A percentile compares a stretch with the other conserved stretches of the same genome.
Evolutionary conservation across 2,329 filamentous ascomycete genomes (phyloP).

Genomic region (Diplodia mutila): DNA sequence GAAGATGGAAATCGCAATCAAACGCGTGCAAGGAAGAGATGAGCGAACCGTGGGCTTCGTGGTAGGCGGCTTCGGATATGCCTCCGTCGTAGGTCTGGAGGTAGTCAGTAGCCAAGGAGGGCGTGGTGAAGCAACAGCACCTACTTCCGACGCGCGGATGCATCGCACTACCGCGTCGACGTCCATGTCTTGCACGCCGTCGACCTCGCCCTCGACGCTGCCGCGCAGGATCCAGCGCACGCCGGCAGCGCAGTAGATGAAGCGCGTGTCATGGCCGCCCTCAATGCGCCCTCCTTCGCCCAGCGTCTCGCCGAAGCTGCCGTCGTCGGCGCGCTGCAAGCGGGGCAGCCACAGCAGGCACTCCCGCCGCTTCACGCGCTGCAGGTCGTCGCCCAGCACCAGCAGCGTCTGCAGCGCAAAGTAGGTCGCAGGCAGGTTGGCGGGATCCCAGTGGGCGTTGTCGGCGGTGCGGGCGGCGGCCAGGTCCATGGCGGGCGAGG

Average conservation of each 20-base stretch:
- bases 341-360: constrained; percentile 74
- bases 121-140: constrained; percentile 28
- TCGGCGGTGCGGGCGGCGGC: constrained; percentile 38
- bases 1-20: not conserved
- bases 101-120: constrained; percentile 32
- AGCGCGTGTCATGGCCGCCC: constrained; percentile 82
- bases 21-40: constrained; percentile 2
- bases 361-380: constrained; percentile 66
- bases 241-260: constrained; percentile 81
- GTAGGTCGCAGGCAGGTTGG: constrained; percentile 85
- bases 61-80: constrained; percentile 74
- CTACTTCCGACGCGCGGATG: constrained; percentile 63
- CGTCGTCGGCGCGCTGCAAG: constrained; percentile 75
- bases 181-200: constrained; percentile 72
- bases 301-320: constrained; percentile 87
- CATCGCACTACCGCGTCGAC: constrained; percentile 70
- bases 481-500: constrained; percentile 72
- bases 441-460: constrained; percentile 67
- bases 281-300: constrained; percentile 64
- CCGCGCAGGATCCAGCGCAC: constrained; percentile 82
- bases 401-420: constrained; percentile 81
- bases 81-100: constrained; percentile 77
- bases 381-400: constrained; percentile 63
- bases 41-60: constrained; percentile 76
- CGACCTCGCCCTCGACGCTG: constrained; percentile 56